Evolutionary conservation across 164 flowering plant species (phyloP), one percentile per base, ranked within the genome.

Genomic region (grape (Vitis vinifera)): DNA sequence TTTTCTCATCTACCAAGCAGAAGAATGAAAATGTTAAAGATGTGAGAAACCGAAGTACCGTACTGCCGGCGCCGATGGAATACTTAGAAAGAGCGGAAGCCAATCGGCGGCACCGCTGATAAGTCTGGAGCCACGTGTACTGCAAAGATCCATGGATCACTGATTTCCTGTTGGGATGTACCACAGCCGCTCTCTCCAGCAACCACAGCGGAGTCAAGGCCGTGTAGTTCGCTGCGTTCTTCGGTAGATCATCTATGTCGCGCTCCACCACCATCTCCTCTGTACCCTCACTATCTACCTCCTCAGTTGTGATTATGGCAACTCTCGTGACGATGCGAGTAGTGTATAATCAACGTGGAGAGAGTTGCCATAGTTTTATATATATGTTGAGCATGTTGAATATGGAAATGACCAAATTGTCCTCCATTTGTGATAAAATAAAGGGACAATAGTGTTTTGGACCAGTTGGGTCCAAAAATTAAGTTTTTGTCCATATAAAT

Each of bases 121-220:
- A 93, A 50, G 98, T 95, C 73, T 95, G 86, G 3, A 13, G 79
- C 99, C 99, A 95, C 8, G 96, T 93, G 80, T 84, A 95, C 8
- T 62, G 67, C 0, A 75, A 16, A 9, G 91, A 82, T 71, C 91
- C 97, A 65, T 95, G 93, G 71, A 95, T 61, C 51, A 95, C 6
- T 3, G 99, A 87, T 47, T 48, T 76, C 14, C 96, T 79, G 6
- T 81, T 52, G 1, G 99, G 97, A 71, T 95, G 97, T 47, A 93
- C 89, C 17, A 79, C 53, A 23, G 99, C 94, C 0, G 99, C 98
- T 75, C 98, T 76, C 55, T 93, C 91, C 44, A 95, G 75, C 71
- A 95, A 91, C 89, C 90, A 82, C 2, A 95, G 81, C 17, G 99
- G 99, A 6, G 99, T 93, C 48, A 95, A 66, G 14, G 99, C 92